phyloP scores from a whole-genome alignment of 2,329 filamentous ascomycete species.

The Furcasterigmium sp. region DNA sequence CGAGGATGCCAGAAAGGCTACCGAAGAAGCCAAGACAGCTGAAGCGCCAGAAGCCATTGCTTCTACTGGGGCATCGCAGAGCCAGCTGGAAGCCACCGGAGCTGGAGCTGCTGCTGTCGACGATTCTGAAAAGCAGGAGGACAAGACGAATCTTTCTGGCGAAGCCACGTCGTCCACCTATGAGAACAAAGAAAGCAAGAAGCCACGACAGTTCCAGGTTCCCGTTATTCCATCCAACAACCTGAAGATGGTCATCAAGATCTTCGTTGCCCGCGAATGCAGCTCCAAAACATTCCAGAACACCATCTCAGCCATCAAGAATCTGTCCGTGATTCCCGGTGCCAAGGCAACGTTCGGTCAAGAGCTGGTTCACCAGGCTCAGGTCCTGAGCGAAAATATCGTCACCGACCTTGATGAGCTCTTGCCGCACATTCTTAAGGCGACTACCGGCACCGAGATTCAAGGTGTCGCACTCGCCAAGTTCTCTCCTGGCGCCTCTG shows the following conservation, averaged over 20 bases:
- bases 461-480: constrained; percentile 91
- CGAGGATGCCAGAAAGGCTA: constrained; percentile 27
- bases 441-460: constrained; percentile 86
- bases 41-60: background rate
- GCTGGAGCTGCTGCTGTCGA: constrained; percentile 14
- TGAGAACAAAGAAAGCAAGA: constrained; percentile 29
- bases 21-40: constrained; percentile 24
- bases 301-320: constrained; percentile 97
- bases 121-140: constrained; percentile 7
- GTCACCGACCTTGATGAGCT: constrained; percentile 80
- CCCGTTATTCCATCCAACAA: constrained; percentile 86
- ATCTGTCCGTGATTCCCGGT: constrained; percentile 86
- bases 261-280: constrained; percentile 92
- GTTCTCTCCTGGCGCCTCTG: constrained; percentile 92
- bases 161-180: background rate
- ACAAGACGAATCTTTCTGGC: constrained; percentile 2
- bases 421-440: constrained; percentile 78
- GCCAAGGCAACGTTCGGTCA: constrained; percentile 89
- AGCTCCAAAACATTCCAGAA: constrained; percentile 98
- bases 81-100: background rate
- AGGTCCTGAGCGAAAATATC: constrained; percentile 78
- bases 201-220: constrained; percentile 59
- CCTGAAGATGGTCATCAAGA: constrained; percentile 89
- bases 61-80: too few relatives aligned
- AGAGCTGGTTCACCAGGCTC: constrained; percentile 84